Evolutionary conservation across 768 basidiomycete genomes (phyloP).

Genomic region (Amanita fuliginea): DNA sequence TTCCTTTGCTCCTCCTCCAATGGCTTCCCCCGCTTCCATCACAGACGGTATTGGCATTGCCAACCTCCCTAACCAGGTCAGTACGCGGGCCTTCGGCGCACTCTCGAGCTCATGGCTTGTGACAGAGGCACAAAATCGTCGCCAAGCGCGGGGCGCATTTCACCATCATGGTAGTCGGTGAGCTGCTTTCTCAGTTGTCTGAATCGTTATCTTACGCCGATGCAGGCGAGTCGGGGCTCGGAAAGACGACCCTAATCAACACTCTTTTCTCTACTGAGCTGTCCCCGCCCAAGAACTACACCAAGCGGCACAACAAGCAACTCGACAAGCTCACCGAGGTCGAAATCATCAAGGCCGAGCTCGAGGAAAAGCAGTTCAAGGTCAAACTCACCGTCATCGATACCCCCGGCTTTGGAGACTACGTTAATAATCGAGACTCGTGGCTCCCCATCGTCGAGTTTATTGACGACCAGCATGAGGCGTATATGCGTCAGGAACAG

Average conservation of each 20-base stretch:
- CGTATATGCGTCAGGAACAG: conserved; percentile 97
- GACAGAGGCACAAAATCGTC: conserved; percentile 96
- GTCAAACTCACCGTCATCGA: conserved; percentile 99
- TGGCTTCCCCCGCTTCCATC: conserved; percentile 34
- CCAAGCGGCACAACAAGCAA: conserved; percentile 83
- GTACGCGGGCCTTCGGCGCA: conserved; percentile 11
- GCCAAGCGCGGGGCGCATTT: conserved; percentile 96
- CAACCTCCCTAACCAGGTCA: conserved; percentile 96
- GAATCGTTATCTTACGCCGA: conserved; percentile 1
- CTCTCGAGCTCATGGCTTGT: conserved; percentile 18
- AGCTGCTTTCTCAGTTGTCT: conserved; percentile 15
- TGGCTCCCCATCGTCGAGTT: conserved; percentile 99
- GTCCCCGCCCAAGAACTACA: conserved; percentile 85
- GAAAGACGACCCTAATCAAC: conserved; percentile 97
- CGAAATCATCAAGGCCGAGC: conserved; percentile 98
- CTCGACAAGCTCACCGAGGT: conserved; percentile 98
- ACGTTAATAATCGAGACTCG: conserved; percentile 99
- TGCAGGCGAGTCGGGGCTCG: conserved; percentile 90
- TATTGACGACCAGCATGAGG: conserved; percentile 92
- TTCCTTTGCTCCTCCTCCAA: conserved; percentile 14
- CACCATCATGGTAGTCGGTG: conserved; percentile 99
- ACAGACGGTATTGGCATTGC: conserved; percentile 87
- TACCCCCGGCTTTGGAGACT: conserved; percentile 99
- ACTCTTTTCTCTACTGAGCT: conserved; percentile 98
- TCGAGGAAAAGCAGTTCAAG: conserved; percentile 98